Evolutionary conservation across 1,139 yeast species (phyloP), one percentile per base, ranked within the genome.

Genomic region (Magnusiomyces suaveolens): DNA sequence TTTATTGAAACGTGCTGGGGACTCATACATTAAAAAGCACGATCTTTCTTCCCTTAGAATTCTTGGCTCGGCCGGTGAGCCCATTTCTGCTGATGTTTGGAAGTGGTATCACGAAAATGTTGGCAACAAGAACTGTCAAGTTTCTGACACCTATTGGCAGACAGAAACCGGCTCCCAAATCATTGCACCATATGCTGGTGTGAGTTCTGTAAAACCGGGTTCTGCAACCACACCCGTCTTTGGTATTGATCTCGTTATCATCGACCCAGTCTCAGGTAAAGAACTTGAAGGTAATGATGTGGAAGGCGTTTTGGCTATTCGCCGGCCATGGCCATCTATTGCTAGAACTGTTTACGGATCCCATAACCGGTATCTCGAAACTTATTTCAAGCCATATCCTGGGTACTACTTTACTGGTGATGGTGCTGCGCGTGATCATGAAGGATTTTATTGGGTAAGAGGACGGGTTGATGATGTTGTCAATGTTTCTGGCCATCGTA

Each of bases 391-490:
- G 64, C 97, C 97, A 58, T 92, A 90, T 77, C 96, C 96, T 59
- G 97, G 97, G 56, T 85, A 79, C 75, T 92, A 92, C 76, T 92
- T 92, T 78, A 90, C 97, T 25, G 98, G 98, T 67, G 98, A 92
- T 71, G 97, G 97, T 73, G 97, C 97, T 54, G 97, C 95, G 56
- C 83, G 97, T 73, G 98, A 92, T 71, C 83, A 84, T 66, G 97
- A 92, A 67, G 97, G 97, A 53, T 92, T 84, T 78, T 88, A 89
- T 77, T 92, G 97, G 96, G 90, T 92, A 67, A 82, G 96, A 72
- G 97, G 98, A 64, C 87, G 98, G 75, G 97, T 92, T 63, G 98
- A 92, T 72, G 98, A 92, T 67, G 97, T 92, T 60, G 97, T 92
- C 64, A 92, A 92, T 69, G 97, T 92, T 53, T 85, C 95, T 56